Evolutionary conservation across 495 filamentous ascomycete genomes (phyloP), one percentile per base, ranked within the genome.

Genomic region (Penicillium odoratum): DNA sequence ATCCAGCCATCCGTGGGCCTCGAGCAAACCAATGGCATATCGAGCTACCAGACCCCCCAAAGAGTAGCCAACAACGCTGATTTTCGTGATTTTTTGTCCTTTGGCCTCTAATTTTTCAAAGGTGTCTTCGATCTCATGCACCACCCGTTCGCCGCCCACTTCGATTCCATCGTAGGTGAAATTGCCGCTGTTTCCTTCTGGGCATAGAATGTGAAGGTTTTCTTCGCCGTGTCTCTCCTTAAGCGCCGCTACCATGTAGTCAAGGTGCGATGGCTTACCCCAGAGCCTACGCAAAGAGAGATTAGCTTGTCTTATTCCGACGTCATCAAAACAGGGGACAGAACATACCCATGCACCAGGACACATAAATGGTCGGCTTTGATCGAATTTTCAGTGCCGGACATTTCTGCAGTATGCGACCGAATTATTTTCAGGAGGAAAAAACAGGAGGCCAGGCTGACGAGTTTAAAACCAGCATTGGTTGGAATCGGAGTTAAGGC

Each of bases 91-190:
- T 5, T 83, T 75, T 34, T 85, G 80, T 4, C 92, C 92, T n/a
- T 70, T 72, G 34, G 70, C 69, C 15, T 80, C 79, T 45, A 93
- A 78, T n/a, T 78, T 69, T 31, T 88, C 82, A 33, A 97, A 71
- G 38, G 85, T 86, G 60, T 93, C 85, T 71, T 97, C 93, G 51
- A 97, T 91, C 77, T 98, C 93, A 60, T 85, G 76, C 18, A 87
- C 88, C 31, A 97, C 85, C 40, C 93, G 86, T 78, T 98, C 93
- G 56, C 90, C 93, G 55, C 93, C 90, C 8, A 87, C 76, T 63
- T 97, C 92, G 67, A 98, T 92, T 51, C 93, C 93, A 74, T 98
- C 93, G 71, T 98, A 98, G 25, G 93, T 98, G 72, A 87, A 90
- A 57, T 76, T 87, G 5, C 92, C 91, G 52, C 83, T 78, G 70